Evolutionary conservation across 129 eudicot species (phyloP).

Genomic region (Tanacetum coccineum): DNA sequence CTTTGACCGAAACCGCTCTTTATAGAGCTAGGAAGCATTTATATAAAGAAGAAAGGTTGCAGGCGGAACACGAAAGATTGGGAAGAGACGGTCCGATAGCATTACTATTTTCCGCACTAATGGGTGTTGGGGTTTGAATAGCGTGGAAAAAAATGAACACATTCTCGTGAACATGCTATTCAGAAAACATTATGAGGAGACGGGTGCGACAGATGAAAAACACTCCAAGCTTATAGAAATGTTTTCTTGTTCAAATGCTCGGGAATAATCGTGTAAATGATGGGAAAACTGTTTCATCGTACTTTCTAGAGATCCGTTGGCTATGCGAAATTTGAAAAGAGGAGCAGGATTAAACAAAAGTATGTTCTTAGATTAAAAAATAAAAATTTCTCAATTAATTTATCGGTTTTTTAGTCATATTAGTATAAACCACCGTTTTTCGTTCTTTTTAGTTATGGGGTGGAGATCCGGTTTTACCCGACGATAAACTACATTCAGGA

Average conservation of each 20-base stretch:
- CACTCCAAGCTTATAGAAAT: conserved; percentile 82
- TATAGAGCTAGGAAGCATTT: conserved; percentile 92
- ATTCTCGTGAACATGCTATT: conserved; percentile 87
- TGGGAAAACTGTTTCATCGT: conserved; percentile 89
- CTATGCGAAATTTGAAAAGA: conserved; percentile 95
- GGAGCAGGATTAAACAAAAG: conserved; percentile 89
- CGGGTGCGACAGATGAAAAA: conserved; percentile 99
- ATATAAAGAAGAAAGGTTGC: conserved; percentile 95
- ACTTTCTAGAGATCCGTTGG: conserved; percentile 85
- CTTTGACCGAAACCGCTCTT: conserved; percentile 87
- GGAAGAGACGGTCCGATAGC: conserved; percentile 81
- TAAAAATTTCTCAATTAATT: not conserved
- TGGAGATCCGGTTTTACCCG: conserved; percentile 99
- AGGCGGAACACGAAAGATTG: conserved; percentile 66
- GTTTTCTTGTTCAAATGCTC: conserved; percentile 82
- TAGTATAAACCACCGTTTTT: not conserved
- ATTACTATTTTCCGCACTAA: conserved; percentile 88
- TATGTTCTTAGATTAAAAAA: conserved; percentile 35
- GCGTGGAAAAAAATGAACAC: conserved; percentile 91
- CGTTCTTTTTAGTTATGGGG: conserved; percentile 87
- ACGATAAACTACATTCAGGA: conserved; percentile 94
- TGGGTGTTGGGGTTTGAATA: too few species aligned
- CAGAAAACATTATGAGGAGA: conserved; percentile 95
- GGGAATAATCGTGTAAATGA: conserved; percentile 95
- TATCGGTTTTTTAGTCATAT: not conserved